Evolutionary conservation across 768 basidiomycete species (phyloP).

Genomic region (Clitopilus hobsonii): DNA sequence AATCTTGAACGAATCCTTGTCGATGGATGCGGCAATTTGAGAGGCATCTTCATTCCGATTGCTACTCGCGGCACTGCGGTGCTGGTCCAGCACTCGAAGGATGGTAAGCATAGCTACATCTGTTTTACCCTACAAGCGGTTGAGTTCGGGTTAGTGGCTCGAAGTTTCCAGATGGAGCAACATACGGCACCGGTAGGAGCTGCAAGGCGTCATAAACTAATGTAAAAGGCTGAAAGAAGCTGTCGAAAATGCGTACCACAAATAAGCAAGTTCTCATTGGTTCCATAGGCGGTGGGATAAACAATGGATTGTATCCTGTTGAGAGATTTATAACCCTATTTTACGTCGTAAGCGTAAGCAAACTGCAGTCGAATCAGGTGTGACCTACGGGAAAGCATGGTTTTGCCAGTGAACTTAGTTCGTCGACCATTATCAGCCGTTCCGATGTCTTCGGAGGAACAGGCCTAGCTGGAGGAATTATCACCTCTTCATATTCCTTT

Average conservation of each 20-base stretch:
- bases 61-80: slow-evolving; percentile 30
- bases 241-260: slow-evolving; percentile 61
- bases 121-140: slow-evolving; percentile 98
- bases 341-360: neutral
- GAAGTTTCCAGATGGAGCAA: slow-evolving; percentile 3
- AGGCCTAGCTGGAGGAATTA: slow-evolving; percentile 77
- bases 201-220: slow-evolving; percentile 20
- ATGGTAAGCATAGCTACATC: slow-evolving; percentile 95
- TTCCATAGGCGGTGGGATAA: slow-evolving; percentile 87
- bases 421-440: slow-evolving; percentile 61
- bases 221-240: slow-evolving; percentile 3
- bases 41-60: slow-evolving; percentile 11
- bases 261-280: slow-evolving; percentile 94
- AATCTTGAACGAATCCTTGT: slow-evolving; percentile 81
- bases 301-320: slow-evolving; percentile 97
- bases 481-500: slow-evolving; percentile 86
- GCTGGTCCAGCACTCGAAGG: slow-evolving; percentile 80
- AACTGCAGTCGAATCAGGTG: neutral
- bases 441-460: slow-evolving; percentile 73
- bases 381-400: slow-evolving; percentile 84
- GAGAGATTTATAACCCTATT: slow-evolving; percentile 76
- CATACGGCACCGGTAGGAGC: slow-evolving; percentile 97
- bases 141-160: slow-evolving; percentile 8
- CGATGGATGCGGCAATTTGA: slow-evolving; percentile 46
- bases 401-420: slow-evolving; percentile 71